Evolutionary conservation across 1,284 basidiomycete genomes (phyloP).

Genomic region (Violaceomyces palustris): DNA sequence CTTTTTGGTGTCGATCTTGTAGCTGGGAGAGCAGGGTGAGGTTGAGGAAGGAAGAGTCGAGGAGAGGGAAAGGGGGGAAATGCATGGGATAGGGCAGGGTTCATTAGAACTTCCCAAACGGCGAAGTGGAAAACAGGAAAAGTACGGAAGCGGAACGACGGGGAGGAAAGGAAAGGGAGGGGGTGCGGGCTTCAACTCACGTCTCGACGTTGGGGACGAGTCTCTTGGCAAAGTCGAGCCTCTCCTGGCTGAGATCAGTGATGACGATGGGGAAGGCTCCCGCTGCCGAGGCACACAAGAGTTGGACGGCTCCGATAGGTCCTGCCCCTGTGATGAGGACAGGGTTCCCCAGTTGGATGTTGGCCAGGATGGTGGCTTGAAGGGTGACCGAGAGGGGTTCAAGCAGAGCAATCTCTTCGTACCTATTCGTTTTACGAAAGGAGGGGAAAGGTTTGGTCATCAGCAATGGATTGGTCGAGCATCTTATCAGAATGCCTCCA

Average conservation of each 20-base stretch:
- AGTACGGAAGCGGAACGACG: too few relatives aligned
- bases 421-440: conserved; percentile 32
- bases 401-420: conserved; percentile 58
- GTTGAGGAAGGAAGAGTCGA: neutral
- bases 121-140: too few relatives aligned
- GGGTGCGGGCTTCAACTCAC: too few relatives aligned
- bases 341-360: conserved; percentile 54
- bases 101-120: too few relatives aligned
- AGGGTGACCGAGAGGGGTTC: conserved; percentile 59
- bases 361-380: conserved; percentile 58
- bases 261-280: conserved; percentile 59
- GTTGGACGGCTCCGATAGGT: conserved; percentile 58
- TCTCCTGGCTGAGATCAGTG: conserved; percentile 57
- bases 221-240: conserved; percentile 58
- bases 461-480: too few relatives aligned
- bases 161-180: too few relatives aligned
- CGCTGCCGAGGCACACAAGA: conserved; percentile 57
- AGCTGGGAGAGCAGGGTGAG: neutral
- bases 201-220: conserved; percentile 57
- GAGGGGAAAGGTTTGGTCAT: too few relatives aligned
- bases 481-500: too few relatives aligned
- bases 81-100: too few relatives aligned
- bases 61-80: too few relatives aligned
- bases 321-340: conserved; percentile 48
- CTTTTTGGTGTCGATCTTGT: conserved; percentile 23